Conservation (phyloP, 176 grass and related monocot species). For the Aechmea fasciata region DNA sequence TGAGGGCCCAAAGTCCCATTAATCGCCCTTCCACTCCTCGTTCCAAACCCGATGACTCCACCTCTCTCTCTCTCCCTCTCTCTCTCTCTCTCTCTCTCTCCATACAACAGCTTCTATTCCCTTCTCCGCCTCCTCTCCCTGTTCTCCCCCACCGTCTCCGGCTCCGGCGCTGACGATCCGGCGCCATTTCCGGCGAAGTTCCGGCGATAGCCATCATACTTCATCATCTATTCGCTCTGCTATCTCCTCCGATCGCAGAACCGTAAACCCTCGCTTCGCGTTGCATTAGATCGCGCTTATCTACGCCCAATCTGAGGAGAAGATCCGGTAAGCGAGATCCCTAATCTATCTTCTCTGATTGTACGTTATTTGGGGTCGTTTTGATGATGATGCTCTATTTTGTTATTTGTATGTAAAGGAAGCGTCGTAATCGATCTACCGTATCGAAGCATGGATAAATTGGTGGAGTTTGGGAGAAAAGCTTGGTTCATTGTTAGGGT, state of each 20-base stretch:
- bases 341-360: neutral
- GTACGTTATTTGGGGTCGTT: neutral
- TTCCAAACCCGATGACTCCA: no score
- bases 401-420: neutral
- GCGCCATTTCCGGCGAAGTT: neutral
- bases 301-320: neutral
- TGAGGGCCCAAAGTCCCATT: no score
- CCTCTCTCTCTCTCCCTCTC: no score
- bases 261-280: neutral
- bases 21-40: no score
- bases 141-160: no score
- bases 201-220: neutral
- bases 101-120: no score
- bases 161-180: no score
- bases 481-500: conserved; percentile 81
- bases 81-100: no score
- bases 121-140: no score
- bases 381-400: neutral
- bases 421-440: neutral
- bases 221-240: neutral
- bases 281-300: neutral
- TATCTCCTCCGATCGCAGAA: neutral
- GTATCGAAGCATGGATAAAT: conserved; percentile 45
- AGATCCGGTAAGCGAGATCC: neutral
- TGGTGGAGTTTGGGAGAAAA: conserved; percentile 63